phyloP scores from a whole-genome alignment of 768 basidiomycete species.

The Lyophyllum semitale region DNA sequence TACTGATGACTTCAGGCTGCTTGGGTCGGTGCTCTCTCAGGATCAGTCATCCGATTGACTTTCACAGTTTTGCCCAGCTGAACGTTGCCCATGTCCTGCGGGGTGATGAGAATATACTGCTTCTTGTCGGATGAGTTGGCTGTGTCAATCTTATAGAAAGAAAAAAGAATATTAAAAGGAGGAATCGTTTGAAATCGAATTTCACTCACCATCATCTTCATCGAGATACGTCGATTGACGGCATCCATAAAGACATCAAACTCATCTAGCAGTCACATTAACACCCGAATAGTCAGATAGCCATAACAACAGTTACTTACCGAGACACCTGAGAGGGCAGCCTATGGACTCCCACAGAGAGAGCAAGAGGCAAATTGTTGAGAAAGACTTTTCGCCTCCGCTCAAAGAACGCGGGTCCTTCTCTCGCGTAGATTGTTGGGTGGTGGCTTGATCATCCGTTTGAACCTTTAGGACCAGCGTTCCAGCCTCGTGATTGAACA shows the following conservation, averaged over 20 bases:
- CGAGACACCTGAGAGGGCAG: constrained; percentile 90
- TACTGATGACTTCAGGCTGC: neutral
- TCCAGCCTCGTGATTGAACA: constrained; percentile 77
- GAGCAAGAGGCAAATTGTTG: constrained; percentile 91
- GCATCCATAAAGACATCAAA: constrained; percentile 99
- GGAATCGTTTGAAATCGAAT: neutral
- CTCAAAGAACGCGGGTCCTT: constrained; percentile 87
- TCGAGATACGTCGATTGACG: constrained; percentile 86
- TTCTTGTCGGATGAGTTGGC: constrained; percentile 86
- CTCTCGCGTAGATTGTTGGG: constrained; percentile 54
- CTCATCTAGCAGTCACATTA: constrained; percentile 60
- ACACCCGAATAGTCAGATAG: too few species aligned
- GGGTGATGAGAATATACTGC: constrained; percentile 95
- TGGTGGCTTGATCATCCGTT: constrained; percentile 76
- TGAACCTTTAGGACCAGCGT: constrained; percentile 75
- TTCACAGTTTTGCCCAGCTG: constrained; percentile 67
- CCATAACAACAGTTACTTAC: constrained; percentile 36
- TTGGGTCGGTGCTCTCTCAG: constrained; percentile 47
- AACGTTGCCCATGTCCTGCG: constrained; percentile 87
- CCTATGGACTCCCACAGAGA: constrained; percentile 96
- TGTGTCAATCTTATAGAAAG: constrained; percentile 69
- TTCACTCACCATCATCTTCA: constrained; percentile 88
- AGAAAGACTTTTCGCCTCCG: constrained; percentile 96
- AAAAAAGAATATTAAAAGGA: neutral
- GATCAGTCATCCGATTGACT: constrained; percentile 78